Base-by-base conservation (phyloP, 2,329 filamentous ascomycete species). In the Microcyclospora tardicrescens region DNA sequence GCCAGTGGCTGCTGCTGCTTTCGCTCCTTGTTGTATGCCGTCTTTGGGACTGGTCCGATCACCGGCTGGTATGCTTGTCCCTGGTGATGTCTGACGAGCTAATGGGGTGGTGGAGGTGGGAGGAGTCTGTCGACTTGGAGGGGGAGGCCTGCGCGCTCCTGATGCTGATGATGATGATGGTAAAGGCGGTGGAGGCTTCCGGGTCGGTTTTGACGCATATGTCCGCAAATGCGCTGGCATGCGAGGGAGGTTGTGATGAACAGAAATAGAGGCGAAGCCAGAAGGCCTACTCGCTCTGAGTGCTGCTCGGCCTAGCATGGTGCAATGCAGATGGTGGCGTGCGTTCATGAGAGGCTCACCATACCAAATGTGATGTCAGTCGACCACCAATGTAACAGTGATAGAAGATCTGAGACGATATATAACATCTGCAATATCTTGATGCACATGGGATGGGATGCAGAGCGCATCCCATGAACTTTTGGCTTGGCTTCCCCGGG, bases 1-100 rank as follows among this genome's bases (percentile, higher is more conserved):
- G 35, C 41, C 40, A 13, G 32, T 36, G 9, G 36, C 34, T 2
- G 48, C 40, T 11, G 47, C 49, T 13, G 51, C 49, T 33, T 46
- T 35, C 9, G 47, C 50, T 27, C 47, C 55, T 43, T 64, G 60
- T 37, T 60, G 61, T 45, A 64, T 60, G 34, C 56, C 50, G 45
- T 63, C 60, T 24, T 57, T 45, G 0, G 55, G 56, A 43, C 61
- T 63, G 62, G 61, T 65, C 35, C 61, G 61, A 44, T 62, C 53
- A 42, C 63, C 56, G 40, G 59, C 52, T 8, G 51, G 52, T 6
- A 55, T 16, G 19, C 45, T 46, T 16, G 54, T 56, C 16, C 56
- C 55, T 10, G 55, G 55, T 16, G 54, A 57, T 28, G 54, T 59
- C 40, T 59, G 56, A 36, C 52, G 45, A 30, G 49, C 44, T 24